Conservation (phyloP, 257 asterid genomes). For the Scutellaria minor region DNA sequence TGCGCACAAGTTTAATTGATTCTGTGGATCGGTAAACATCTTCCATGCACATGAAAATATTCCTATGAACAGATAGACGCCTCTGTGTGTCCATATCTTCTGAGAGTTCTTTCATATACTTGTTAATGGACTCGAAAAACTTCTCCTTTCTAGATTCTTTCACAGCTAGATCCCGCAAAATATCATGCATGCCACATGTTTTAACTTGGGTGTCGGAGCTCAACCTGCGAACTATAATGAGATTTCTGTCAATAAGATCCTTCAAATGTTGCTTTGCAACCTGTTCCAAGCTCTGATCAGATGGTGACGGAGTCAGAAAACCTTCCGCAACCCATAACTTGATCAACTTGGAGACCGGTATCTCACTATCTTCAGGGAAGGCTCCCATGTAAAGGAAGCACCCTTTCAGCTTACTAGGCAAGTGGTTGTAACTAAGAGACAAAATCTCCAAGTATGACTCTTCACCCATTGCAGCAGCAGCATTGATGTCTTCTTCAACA, state of each 20-base stretch:
- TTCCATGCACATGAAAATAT: constrained; percentile 43
- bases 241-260: constrained; percentile 41
- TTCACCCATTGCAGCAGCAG: constrained; percentile 4
- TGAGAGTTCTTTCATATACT: not conserved
- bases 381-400: constrained; percentile 48
- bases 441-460: constrained; percentile 32
- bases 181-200: constrained; percentile 39
- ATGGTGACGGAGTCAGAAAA: not conserved
- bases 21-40: constrained; percentile 30
- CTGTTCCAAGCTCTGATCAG: constrained; percentile 23
- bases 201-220: constrained; percentile 24
- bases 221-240: constrained; percentile 20
- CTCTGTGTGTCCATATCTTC: constrained; percentile 16
- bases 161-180: constrained; percentile 37
- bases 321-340: constrained; percentile 51
- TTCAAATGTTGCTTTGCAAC: constrained; percentile 20
- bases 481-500: constrained; percentile 32
- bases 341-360: constrained; percentile 35
- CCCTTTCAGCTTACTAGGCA: constrained; percentile 39
- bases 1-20: constrained; percentile 10
- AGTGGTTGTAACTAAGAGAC: constrained; percentile 42
- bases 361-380: constrained; percentile 43
- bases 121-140: constrained; percentile 30
- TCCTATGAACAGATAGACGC: constrained; percentile 41
- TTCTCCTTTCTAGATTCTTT: constrained; percentile 26